phyloP scores from a whole-genome alignment of 768 basidiomycete genomes.

The Lentinula sp. region DNA sequence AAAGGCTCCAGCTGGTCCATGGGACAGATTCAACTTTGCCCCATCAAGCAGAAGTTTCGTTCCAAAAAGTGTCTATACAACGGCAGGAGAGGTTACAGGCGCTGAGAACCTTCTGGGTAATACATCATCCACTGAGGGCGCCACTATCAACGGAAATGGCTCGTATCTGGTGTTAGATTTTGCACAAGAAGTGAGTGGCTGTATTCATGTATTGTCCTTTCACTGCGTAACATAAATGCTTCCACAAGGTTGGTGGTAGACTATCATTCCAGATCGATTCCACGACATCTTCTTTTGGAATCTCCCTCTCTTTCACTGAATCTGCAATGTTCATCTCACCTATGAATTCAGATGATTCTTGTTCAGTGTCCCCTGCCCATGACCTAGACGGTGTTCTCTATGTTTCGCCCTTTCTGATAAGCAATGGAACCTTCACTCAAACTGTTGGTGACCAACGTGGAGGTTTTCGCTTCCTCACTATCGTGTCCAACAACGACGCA shows the following conservation, averaged over 20 bases:
- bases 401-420: conserved; percentile 20
- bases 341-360: conserved; percentile 34
- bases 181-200: conserved; percentile 24
- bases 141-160: conserved; percentile 22
- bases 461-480: conserved; percentile 48
- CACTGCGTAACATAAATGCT: conserved; percentile 11
- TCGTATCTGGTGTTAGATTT: conserved; percentile 34
- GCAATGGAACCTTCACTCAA: conserved; percentile 23
- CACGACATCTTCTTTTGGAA: conserved; percentile 17
- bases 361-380: conserved; percentile 15
- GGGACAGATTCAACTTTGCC: conserved; percentile 38
- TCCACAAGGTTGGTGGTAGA: conserved; percentile 1
- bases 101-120: conserved; percentile 20
- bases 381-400: conserved; percentile 28
- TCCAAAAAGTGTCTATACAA: conserved; percentile 21
- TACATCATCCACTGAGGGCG: conserved; percentile 9
- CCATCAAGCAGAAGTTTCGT: conserved; percentile 24
- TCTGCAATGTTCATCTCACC: conserved; percentile 42
- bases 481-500: conserved; percentile 28
- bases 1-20: conserved; percentile 31
- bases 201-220: conserved; percentile 17
- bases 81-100: conserved; percentile 19
- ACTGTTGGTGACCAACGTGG: conserved; percentile 36
- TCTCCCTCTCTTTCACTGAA: conserved; percentile 46
- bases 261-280: conserved; percentile 8